Evolutionary conservation across 352 stramenopile species (phyloP).

Genomic region (Globisporangium heterothallicum): DNA sequence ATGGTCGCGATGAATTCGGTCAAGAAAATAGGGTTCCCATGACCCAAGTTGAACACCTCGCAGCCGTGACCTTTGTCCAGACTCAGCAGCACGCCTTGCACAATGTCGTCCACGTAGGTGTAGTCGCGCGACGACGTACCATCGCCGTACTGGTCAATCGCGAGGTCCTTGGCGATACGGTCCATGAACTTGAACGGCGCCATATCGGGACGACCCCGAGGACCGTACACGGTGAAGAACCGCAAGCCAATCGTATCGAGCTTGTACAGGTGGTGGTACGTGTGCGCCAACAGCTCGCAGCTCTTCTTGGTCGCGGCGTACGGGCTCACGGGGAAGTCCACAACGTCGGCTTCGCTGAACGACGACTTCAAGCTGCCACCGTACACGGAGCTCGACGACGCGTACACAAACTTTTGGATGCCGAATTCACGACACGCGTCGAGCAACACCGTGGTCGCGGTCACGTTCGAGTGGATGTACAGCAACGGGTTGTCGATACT

Average conservation of each 20-base stretch:
- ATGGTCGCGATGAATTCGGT: constrained; percentile 95
- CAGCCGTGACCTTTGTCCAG: constrained; percentile 74
- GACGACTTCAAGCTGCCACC: constrained; percentile 88
- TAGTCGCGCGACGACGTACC: constrained; percentile 94
- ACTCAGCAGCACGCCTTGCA: constrained; percentile 90
- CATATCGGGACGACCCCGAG: constrained; percentile 96
- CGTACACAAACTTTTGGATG: constrained; percentile 95
- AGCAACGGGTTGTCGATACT: constrained; percentile 97
- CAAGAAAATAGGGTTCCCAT: constrained; percentile 89
- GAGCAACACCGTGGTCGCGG: constrained; percentile 91
- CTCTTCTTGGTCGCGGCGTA: constrained; percentile 98
- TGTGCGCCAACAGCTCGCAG: constrained; percentile 96
- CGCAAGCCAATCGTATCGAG: constrained; percentile 93
- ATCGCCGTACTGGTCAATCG: constrained; percentile 97
- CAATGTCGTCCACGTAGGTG: constrained; percentile 98
- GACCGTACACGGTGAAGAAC: constrained; percentile 99
- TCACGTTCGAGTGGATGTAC: constrained; percentile 98
- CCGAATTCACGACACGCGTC: constrained; percentile 87
- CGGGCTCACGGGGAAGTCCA: constrained; percentile 93
- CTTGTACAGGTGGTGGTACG: constrained; percentile 96
- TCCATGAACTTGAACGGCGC: constrained; percentile 99
- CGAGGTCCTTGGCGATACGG: constrained; percentile 82
- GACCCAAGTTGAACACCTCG: constrained; percentile 97
- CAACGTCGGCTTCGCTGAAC: constrained; percentile 88
- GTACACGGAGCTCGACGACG: constrained; percentile 94